These are phyloP conservation scores for Spathaspora gorwiae DNA, from an alignment of 805 yeast species.

Conservation along the genomic window DNA sequence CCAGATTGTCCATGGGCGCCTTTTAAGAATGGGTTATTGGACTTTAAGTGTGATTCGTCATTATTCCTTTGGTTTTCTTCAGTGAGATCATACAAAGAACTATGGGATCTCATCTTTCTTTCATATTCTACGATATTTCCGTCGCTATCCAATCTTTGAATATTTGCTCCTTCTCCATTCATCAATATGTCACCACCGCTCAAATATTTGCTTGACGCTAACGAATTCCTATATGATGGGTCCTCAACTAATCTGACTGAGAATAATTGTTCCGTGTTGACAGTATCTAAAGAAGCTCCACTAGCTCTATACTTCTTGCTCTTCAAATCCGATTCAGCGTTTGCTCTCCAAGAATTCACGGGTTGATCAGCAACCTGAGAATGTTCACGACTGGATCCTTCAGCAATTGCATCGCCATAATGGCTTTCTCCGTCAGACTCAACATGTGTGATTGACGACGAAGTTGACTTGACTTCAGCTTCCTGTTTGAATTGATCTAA, in stretches of 20 bases:
- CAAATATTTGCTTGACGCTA: slow-evolving; percentile 20
- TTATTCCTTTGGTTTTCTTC: not conserved
- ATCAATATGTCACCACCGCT: slow-evolving; percentile 7
- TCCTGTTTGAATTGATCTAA: slow-evolving; percentile 19
- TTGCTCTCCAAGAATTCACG: slow-evolving; percentile 41
- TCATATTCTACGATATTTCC: slow-evolving; percentile 35
- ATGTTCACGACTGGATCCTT: slow-evolving; percentile 7
- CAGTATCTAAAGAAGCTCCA: slow-evolving; percentile 71
- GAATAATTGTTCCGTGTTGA: slow-evolving; percentile 77
- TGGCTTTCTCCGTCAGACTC: slow-evolving; percentile 8
- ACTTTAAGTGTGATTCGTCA: not conserved
- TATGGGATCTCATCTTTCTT: not conserved
- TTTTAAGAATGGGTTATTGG: not conserved
- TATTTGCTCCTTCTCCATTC: slow-evolving; percentile 14
- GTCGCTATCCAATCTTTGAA: slow-evolving; percentile 42
- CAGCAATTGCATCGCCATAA: slow-evolving; percentile 17
- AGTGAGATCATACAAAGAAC: not conserved
- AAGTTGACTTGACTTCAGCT: not conserved
- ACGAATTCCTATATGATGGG: slow-evolving; percentile 25
- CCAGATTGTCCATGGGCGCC: not conserved
- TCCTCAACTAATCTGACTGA: slow-evolving; percentile 75
- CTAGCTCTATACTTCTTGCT: slow-evolving; percentile 61
- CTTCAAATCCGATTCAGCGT: slow-evolving; percentile 27
- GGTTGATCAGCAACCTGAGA: slow-evolving; percentile 19
- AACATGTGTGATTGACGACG: slow-evolving; percentile 5